Conservation (phyloP, 106 monocot species). For the Acorus calamus region DNA sequence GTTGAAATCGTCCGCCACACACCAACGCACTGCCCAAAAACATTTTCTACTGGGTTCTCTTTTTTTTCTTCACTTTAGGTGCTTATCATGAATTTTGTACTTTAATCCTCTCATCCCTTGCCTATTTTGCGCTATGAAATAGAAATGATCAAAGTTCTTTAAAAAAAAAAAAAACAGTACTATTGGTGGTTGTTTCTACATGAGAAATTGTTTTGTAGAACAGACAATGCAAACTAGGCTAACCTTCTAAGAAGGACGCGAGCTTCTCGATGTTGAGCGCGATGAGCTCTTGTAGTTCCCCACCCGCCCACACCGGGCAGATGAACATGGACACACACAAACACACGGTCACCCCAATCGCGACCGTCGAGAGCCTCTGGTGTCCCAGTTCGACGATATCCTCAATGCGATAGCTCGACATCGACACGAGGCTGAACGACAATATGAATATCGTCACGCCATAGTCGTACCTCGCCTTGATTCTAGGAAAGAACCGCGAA, state of each 20-base stretch:
- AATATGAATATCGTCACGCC: slow-evolving; percentile 70
- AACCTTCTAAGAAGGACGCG: slow-evolving; percentile 49
- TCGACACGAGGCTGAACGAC: slow-evolving; percentile 67
- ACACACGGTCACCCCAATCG: slow-evolving; percentile 43
- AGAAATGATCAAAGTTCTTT: too few relatives aligned
- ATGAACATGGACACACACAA: slow-evolving; percentile 39
- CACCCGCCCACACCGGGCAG: slow-evolving; percentile 58
- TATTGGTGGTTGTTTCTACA: too few relatives aligned
- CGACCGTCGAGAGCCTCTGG: slow-evolving; percentile 50
- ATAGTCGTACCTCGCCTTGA: slow-evolving; percentile 73
- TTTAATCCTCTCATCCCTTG: too few relatives aligned
- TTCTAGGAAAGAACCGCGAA: slow-evolving; percentile 54
- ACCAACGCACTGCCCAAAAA: too few relatives aligned
- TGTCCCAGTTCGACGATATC: slow-evolving; percentile 40
- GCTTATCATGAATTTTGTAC: too few relatives aligned
- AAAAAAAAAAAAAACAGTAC: too few relatives aligned
- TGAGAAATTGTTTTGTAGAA: too few relatives aligned
- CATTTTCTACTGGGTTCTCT: too few relatives aligned
- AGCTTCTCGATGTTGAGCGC: slow-evolving; percentile 51
- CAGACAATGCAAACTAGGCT: too few relatives aligned
- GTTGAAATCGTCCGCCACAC: too few relatives aligned
- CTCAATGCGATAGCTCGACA: slow-evolving; percentile 61
- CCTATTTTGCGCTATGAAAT: too few relatives aligned
- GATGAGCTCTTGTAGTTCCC: slow-evolving; percentile 40
- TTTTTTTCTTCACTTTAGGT: too few relatives aligned